These are phyloP conservation scores for Gossypium gossypioides DNA, from an alignment of 441 rosid genomes.

Conservation along the genomic window DNA sequence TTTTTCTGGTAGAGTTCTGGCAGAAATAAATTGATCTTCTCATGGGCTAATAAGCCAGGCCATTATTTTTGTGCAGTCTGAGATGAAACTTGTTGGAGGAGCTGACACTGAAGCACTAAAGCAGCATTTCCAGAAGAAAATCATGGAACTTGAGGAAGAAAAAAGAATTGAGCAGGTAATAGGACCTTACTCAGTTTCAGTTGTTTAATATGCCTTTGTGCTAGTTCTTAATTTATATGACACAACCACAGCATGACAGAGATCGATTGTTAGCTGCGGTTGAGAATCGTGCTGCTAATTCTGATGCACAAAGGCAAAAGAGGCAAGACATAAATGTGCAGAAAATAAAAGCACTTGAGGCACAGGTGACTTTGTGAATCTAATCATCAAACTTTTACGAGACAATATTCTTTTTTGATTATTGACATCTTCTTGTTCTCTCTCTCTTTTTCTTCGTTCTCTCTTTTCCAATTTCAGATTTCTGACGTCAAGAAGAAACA, in stretches of 20 bases:
- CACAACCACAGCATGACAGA: constrained; percentile 43
- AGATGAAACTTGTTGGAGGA: constrained; percentile 48
- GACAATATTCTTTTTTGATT: constrained; percentile 6
- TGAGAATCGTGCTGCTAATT: constrained; percentile 43
- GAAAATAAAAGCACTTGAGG: constrained; percentile 52
- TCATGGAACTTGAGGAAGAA: constrained; percentile 61
- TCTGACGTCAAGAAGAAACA: constrained; percentile 55
- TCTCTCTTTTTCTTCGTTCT: background rate
- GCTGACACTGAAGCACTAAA: constrained; percentile 43
- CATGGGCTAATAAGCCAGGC: constrained; percentile 2
- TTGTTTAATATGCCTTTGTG: constrained; percentile 8
- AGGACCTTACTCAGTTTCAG: background rate
- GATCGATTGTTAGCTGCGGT: constrained; percentile 48
- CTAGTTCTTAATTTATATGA: constrained; percentile 9
- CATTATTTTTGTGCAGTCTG: constrained; percentile 33
- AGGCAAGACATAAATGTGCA: constrained; percentile 40
- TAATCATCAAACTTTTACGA: background rate
- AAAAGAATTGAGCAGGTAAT: constrained; percentile 53
- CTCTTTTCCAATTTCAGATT: constrained; percentile 26
- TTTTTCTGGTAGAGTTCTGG: background rate
- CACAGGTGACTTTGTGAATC: constrained; percentile 36
- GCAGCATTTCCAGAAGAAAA: constrained; percentile 58
- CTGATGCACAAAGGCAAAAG: constrained; percentile 45
- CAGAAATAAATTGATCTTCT: background rate
- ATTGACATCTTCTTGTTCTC: background rate